Base-by-base conservation (phyloP, 1,139 yeast species). In the Blastobotrys aristatus region DNA sequence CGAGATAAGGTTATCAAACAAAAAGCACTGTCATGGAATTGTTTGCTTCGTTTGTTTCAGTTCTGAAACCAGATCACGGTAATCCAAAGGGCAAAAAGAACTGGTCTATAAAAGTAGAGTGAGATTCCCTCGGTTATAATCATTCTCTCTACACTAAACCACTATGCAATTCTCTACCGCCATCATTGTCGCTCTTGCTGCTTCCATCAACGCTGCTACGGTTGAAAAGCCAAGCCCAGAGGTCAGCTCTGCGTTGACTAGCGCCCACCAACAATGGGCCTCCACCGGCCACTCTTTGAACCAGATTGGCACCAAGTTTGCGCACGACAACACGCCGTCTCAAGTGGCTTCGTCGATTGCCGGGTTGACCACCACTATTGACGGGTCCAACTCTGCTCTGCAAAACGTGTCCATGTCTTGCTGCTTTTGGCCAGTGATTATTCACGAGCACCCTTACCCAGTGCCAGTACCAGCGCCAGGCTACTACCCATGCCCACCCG, bases 371-470 rank as follows among this genome's bases (percentile, higher is more conserved):
- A 17, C 21, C 18, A 22, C 38, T 18, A 34, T 34, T 34, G 38
- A 34, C 6, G 38, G 38, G 22, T 34, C 38, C 14, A 34, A 34
- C 26, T 34, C 38, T 18, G 38, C 38, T 2, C 18, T 34, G 24
- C 18, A 17, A 5, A 34, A 34, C n/a, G 38, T 34, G 6, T 34
- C 38, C 22, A 34, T 34, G 5, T 21, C 38, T 6, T 34, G 38
- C 18, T 34, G 38, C 18, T 34, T 34, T 16, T 34, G 24, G 24
- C 38, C 38, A 34, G 7, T 4, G 24, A n/a, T 11, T 4, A 10
- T 24, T 24, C 8, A 6, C 10, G 8, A 5, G 10, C 8, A 6
- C 5, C 27, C 8, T 6, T 5, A 6, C 10, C 27, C 27, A 24
- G 5, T 6, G 5, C 27, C 27, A 24, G 27, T 24, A 6, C 27